Conservation (phyloP, 805 yeast genomes). For the Ogataea nakhonphanomensis region DNA sequence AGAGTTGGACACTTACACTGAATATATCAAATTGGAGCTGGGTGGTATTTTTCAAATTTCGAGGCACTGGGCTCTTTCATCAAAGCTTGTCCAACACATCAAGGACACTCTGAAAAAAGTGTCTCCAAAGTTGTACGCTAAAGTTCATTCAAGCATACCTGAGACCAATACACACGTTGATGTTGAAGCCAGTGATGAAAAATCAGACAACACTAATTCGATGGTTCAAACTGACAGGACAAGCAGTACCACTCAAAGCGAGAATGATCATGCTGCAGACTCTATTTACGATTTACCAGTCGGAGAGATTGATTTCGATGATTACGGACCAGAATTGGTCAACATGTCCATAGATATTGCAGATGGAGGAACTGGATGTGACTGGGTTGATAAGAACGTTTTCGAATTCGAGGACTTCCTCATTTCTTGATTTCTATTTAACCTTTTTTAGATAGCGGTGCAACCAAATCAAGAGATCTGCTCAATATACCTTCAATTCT, state of each 20-base stretch:
- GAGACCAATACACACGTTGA: slow-evolving; percentile 11
- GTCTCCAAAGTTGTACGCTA: slow-evolving; percentile 39
- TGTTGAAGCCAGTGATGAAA: slow-evolving; percentile 2
- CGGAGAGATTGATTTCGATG: slow-evolving; percentile 28
- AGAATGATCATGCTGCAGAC: background rate
- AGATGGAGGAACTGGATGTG: slow-evolving; percentile 50
- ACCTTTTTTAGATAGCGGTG: slow-evolving; percentile 60
- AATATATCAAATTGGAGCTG: slow-evolving; percentile 47
- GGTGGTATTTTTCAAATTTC: slow-evolving; percentile 49
- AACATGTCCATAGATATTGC: slow-evolving; percentile 24
- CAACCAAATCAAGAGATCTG: slow-evolving; percentile 75
- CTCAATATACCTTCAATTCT: slow-evolving; percentile 78
- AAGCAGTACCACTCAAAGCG: background rate
- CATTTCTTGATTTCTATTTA: slow-evolving; percentile 9
- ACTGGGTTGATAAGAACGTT: slow-evolving; percentile 51
- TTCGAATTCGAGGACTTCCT: slow-evolving; percentile 37
- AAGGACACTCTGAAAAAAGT: slow-evolving; percentile 43
- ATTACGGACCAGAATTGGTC: slow-evolving; percentile 20
- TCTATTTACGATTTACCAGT: slow-evolving; percentile 9
- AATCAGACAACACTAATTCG: background rate
- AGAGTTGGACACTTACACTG: slow-evolving; percentile 43
- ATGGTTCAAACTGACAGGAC: too few species aligned
- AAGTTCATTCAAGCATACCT: slow-evolving; percentile 35
- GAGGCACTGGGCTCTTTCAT: slow-evolving; percentile 48
- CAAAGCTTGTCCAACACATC: slow-evolving; percentile 44